phyloP scores from a whole-genome alignment of 2,329 filamentous ascomycete genomes.

The Diaporthe vexans region DNA sequence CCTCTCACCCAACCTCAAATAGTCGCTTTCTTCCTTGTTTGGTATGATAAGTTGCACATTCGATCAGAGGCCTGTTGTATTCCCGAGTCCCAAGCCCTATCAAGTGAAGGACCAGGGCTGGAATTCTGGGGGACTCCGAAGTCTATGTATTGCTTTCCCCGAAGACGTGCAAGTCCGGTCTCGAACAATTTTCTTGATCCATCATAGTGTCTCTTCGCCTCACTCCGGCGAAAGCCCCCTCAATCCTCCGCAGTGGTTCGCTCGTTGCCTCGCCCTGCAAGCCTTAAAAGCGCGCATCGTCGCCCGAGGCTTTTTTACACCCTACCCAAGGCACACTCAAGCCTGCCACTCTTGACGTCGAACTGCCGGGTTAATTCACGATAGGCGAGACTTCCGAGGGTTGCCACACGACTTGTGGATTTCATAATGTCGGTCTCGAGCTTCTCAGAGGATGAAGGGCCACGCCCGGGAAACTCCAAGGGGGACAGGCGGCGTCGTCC shows the following conservation, averaged over 20 bases:
- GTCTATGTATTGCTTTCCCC: background rate
- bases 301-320: constrained; percentile 13
- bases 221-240: constrained; percentile 1
- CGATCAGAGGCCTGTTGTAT: constrained; percentile 1
- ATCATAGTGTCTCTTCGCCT: constrained; percentile 31
- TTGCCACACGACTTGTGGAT: background rate
- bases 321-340: constrained; percentile 1
- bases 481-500: constrained; percentile 15
- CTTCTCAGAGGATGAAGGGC: constrained; percentile 25
- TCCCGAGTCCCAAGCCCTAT: background rate
- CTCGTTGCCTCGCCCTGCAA: constrained; percentile 26
- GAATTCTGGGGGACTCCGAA: constrained; percentile 2
- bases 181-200: background rate
- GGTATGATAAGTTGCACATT: background rate
- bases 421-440: constrained; percentile 34
- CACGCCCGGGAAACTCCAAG: background rate
- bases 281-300: constrained; percentile 11
- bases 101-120: constrained; percentile 16
- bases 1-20: constrained; percentile 18
- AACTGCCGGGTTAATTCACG: background rate
- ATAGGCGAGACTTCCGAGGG: background rate
- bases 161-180: background rate
- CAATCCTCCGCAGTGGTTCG: constrained; percentile 8
- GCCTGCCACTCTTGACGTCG: background rate
- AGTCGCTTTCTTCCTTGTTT: background rate